Evolutionary conservation across 345 rosid species (phyloP).

Genomic region (Limnanthes douglasii): DNA sequence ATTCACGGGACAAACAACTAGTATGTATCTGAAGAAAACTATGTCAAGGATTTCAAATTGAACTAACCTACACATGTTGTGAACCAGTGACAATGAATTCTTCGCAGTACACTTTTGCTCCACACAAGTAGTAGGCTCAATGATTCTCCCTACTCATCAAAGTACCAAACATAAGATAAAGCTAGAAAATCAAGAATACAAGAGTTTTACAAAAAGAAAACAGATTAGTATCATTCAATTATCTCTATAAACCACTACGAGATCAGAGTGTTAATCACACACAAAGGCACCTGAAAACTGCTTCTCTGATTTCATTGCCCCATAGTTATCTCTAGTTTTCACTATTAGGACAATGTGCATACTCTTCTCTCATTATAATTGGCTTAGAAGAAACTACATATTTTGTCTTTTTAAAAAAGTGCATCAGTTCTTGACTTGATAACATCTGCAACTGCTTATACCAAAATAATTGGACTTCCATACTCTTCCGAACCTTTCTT

Average conservation of each 20-base stretch:
- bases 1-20: no score
- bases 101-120: conserved; percentile 79
- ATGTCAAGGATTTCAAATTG: no score
- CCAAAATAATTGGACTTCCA: conserved; percentile 57
- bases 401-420: conserved; percentile 53
- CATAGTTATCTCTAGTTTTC: no score
- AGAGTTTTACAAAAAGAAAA: background rate
- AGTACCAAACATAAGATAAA: conserved; percentile 1
- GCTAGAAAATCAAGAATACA: background rate
- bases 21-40: no score
- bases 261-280: conserved; percentile 77
- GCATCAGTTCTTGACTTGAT: conserved; percentile 68
- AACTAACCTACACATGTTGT: conserved; percentile 85
- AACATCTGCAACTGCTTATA: conserved; percentile 60
- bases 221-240: conserved; percentile 8
- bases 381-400: conserved; percentile 87
- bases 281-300: conserved; percentile 79
- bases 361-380: conserved; percentile 94
- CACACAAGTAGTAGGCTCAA: conserved; percentile 61
- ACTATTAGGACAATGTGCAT: conserved; percentile 94
- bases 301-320: conserved; percentile 95
- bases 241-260: conserved; percentile 93
- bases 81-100: conserved; percentile 77
- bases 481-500: conserved; percentile 93
- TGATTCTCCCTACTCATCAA: conserved; percentile 54